Evolutionary conservation across 2,329 filamentous ascomycete genomes (phyloP).

Genomic region (Venturia effusa): DNA sequence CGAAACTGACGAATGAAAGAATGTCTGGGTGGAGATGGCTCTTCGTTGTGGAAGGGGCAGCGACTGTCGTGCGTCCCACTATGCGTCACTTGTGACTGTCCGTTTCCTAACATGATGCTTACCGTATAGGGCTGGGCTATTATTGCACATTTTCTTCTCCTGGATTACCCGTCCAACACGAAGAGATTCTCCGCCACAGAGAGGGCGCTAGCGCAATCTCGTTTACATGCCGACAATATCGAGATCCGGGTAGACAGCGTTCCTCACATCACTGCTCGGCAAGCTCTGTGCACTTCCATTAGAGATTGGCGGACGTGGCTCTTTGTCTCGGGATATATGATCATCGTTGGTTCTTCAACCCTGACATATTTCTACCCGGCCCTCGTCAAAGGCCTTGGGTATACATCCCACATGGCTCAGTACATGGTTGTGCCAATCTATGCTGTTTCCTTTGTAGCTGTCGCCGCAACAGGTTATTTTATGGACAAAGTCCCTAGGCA

Average conservation of each 20-base stretch:
- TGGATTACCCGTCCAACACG: slow-evolving; percentile 39
- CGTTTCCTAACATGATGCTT: not conserved
- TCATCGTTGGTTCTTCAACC: slow-evolving; percentile 38
- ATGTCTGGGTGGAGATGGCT: slow-evolving; percentile 43
- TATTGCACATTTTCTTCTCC: slow-evolving; percentile 30
- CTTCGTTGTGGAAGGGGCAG: slow-evolving; percentile 34
- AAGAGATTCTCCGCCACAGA: slow-evolving; percentile 32
- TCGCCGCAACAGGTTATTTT: slow-evolving; percentile 35
- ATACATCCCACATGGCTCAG: slow-evolving; percentile 34
- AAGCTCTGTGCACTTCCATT: slow-evolving; percentile 30
- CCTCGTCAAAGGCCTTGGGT: slow-evolving; percentile 41
- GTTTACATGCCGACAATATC: slow-evolving; percentile 32
- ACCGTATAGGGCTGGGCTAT: not conserved
- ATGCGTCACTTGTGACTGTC: slow-evolving; percentile 29
- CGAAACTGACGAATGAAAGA: slow-evolving; percentile 18
- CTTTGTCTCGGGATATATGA: slow-evolving; percentile 41
- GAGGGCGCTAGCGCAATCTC: slow-evolving; percentile 31
- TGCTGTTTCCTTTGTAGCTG: slow-evolving; percentile 40
- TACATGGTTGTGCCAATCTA: slow-evolving; percentile 45
- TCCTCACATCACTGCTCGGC: slow-evolving; percentile 24
- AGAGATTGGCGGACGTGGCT: slow-evolving; percentile 37
- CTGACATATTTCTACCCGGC: slow-evolving; percentile 46
- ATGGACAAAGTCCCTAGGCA: slow-evolving; percentile 35
- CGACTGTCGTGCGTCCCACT: slow-evolving; percentile 28
- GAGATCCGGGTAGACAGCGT: slow-evolving; percentile 22